Evolutionary conservation across 2,329 filamentous ascomycete genomes (phyloP).

Genomic region (Rutstroemia sp.): DNA sequence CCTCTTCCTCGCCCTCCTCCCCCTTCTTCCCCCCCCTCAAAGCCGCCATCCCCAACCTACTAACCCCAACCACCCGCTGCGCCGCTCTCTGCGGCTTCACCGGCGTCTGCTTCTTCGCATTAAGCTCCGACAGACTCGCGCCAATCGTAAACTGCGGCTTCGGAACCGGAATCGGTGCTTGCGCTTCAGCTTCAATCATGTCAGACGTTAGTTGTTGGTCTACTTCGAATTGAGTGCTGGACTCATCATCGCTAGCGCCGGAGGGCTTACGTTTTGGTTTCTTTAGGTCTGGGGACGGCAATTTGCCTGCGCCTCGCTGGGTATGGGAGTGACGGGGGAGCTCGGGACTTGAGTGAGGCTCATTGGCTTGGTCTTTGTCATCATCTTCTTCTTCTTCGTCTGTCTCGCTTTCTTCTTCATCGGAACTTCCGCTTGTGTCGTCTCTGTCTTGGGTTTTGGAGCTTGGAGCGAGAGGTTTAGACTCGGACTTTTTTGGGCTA

Average conservation of each 20-base stretch:
- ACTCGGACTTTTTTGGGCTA: background rate
- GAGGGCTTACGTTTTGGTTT: constrained; percentile 16
- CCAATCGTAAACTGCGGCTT: constrained; percentile 19
- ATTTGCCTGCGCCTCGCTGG: background rate
- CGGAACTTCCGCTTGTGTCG: background rate
- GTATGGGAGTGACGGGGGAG: constrained; percentile 4
- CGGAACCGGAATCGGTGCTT: constrained; percentile 10
- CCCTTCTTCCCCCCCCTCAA: too few relatives aligned
- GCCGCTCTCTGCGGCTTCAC: constrained; percentile 5
- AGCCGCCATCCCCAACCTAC: too few relatives aligned
- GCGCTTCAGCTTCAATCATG: constrained; percentile 19
- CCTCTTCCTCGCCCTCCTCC: too few relatives aligned
- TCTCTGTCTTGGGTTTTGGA: background rate
- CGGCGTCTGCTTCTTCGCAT: constrained; percentile 6
- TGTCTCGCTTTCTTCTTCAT: too few relatives aligned
- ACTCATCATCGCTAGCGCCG: constrained; percentile 15
- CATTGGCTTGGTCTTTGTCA: background rate
- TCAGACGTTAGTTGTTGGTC: constrained; percentile 26
- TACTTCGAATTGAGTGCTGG: constrained; percentile 23
- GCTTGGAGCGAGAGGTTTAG: background rate
- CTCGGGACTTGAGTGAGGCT: constrained; percentile 4
- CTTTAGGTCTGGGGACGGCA: constrained; percentile 6
- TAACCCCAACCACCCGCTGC: too few relatives aligned
- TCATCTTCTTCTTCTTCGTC: constrained; percentile 10
- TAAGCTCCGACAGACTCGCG: constrained; percentile 18